A percentile compares a stretch with the other conserved stretches of the same genome.
phyloP scores from a whole-genome alignment of 331 rosid genomes.

The Arachis monticola region DNA sequence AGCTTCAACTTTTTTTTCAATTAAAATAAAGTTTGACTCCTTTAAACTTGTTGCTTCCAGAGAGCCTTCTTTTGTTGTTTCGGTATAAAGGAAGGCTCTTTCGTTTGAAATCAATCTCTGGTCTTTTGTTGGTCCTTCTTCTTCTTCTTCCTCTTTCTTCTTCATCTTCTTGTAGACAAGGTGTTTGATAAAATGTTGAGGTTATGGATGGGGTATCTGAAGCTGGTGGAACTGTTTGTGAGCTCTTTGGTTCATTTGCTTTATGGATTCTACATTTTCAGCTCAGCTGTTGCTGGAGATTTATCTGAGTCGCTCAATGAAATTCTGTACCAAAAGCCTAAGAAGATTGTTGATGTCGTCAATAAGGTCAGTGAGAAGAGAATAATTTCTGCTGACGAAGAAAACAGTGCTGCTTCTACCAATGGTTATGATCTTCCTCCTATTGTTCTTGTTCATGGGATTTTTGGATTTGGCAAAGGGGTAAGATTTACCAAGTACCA shows the following conservation, averaged over 20 bases:
- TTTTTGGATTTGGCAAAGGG: constrained; percentile 98
- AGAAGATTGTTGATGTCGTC: constrained; percentile 25
- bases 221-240: constrained; percentile 68
- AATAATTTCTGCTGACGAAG: background rate
- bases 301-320: constrained; percentile 60
- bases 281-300: constrained; percentile 91
- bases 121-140: background rate
- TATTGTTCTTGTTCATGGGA: constrained; percentile 92
- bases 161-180: background rate
- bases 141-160: background rate
- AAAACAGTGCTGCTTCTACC: background rate
- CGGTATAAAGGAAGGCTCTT: constrained; percentile 33
- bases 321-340: constrained; percentile 47
- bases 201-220: constrained; percentile 60
- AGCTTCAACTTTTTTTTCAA: constrained; percentile 28
- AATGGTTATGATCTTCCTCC: constrained; percentile 68
- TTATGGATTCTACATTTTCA: constrained; percentile 86
- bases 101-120: constrained; percentile 23
- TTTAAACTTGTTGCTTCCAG: constrained; percentile 5
- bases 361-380: constrained; percentile 36
- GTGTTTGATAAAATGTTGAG: constrained; percentile 54
- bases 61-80: constrained; percentile 47
- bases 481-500: constrained; percentile 40
- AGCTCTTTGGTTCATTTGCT: constrained; percentile 75
- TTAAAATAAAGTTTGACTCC: constrained; percentile 31